Evolutionary conservation across 2,329 filamentous ascomycete genomes (phyloP).

Genomic region (Orbilia oligospora): DNA sequence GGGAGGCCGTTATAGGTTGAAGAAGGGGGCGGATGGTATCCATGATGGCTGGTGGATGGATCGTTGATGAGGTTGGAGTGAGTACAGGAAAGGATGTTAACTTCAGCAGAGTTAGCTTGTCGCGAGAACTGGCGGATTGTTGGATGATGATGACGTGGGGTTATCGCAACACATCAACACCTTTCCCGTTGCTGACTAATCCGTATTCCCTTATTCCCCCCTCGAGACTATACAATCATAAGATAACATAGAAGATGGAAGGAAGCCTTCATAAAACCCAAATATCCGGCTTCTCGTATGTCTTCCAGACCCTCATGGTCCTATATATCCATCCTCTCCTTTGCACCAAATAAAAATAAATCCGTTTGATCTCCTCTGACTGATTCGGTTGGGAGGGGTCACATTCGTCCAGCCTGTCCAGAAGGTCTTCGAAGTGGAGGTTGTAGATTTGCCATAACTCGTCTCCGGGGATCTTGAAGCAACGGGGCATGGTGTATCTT

Average conservation of each 20-base stretch:
- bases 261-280: not conserved
- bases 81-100: not conserved
- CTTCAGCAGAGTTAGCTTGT: conserved; percentile 9
- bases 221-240: conserved; percentile 1
- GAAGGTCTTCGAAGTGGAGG: conserved; percentile 10
- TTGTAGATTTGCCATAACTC: conserved; percentile 4
- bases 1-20: conserved; percentile 78
- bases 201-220: too few relatives aligned
- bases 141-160: conserved; percentile 52
- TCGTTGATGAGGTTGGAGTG: conserved; percentile 5
- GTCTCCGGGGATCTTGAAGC: conserved; percentile 9
- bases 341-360: conserved; percentile 4
- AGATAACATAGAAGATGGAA: too few relatives aligned
- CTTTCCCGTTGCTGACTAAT: conserved; percentile 28
- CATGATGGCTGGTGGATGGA: conserved; percentile 68
- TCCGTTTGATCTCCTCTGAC: conserved; percentile 5
- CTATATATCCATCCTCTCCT: not conserved
- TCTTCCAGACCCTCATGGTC: not conserved
- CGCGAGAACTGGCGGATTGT: conserved; percentile 1
- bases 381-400: conserved; percentile 1
- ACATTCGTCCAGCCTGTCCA: conserved; percentile 1
- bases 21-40: conserved; percentile 75
- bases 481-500: not conserved
- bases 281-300: conserved; percentile 2
- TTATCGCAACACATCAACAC: conserved; percentile 51